Evolutionary conservation across 2,329 filamentous ascomycete species (phyloP).

Genomic region (Diaporthe caulivora): DNA sequence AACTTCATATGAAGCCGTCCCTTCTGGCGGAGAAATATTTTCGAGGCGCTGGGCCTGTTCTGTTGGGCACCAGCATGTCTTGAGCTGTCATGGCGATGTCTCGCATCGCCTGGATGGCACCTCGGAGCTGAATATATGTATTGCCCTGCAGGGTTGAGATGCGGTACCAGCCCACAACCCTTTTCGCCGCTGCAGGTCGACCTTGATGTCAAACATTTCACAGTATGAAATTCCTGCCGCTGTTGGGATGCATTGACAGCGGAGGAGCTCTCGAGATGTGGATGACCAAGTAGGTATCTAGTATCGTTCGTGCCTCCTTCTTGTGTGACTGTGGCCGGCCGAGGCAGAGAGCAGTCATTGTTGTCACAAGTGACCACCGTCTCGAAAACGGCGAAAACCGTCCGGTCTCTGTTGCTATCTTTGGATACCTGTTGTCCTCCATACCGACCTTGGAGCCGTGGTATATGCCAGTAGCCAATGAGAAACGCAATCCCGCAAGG

Average conservation of each 20-base stretch:
- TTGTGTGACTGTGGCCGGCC: too few species aligned
- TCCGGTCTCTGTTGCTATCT: conserved; percentile 16
- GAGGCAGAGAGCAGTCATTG: too few species aligned
- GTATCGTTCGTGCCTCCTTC: too few species aligned
- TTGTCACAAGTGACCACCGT: not conserved
- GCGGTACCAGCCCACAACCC: not conserved
- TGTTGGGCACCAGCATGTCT: not conserved
- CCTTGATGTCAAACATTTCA: not conserved
- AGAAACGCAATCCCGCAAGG: not conserved
- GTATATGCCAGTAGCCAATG: not conserved
- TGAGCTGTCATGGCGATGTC: not conserved
- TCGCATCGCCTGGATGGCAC: not conserved
- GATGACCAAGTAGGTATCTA: not conserved
- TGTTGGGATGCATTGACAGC: not conserved
- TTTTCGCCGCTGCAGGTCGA: not conserved
- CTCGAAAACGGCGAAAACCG: not conserved
- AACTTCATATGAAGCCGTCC: not conserved
- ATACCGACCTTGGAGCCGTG: not conserved
- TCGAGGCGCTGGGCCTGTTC: not conserved
- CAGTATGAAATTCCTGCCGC: not conserved
- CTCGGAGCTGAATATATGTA: not conserved
- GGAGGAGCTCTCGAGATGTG: not conserved
- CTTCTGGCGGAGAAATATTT: not conserved
- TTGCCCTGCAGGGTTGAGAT: not conserved
- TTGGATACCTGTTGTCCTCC: not conserved